Evolutionary conservation across 306 rosid genomes (phyloP).

Genomic region (Quercus berberidifolia): DNA sequence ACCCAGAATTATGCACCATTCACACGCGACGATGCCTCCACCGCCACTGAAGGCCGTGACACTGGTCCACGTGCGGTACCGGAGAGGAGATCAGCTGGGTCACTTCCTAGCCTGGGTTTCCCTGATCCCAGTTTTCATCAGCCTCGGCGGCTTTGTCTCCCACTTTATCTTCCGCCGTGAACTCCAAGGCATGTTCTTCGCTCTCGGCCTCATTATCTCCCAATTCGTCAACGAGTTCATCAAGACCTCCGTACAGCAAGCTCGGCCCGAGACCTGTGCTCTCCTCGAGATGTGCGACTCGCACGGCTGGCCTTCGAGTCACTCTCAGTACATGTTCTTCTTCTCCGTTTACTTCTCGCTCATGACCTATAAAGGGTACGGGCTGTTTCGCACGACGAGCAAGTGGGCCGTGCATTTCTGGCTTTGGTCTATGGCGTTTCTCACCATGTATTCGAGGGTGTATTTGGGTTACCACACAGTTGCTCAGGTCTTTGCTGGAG

Average conservation of each 20-base stretch:
- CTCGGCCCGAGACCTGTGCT: conserved; percentile 74
- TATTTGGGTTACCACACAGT: conserved; percentile 83
- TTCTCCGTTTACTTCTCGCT: conserved; percentile 64
- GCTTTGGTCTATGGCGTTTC: conserved; percentile 58
- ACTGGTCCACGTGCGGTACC: conserved; percentile 75
- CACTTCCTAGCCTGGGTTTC: conserved; percentile 88
- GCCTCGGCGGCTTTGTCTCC: conserved; percentile 74
- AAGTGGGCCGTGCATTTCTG: conserved; percentile 26
- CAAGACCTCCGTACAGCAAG: conserved; percentile 73
- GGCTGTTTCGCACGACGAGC: conserved; percentile 32
- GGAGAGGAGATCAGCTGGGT: conserved; percentile 64
- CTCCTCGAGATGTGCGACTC: conserved; percentile 87
- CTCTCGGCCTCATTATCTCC: conserved; percentile 59
- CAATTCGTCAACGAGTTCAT: conserved; percentile 71
- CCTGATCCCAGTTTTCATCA: conserved; percentile 79
- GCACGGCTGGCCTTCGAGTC: conserved; percentile 98
- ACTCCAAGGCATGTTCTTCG: conserved; percentile 83
- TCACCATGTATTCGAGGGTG: conserved; percentile 75
- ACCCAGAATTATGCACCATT: neutral
- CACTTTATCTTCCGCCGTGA: conserved; percentile 97
- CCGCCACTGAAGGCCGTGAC: conserved; percentile 66
- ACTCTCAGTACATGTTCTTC: conserved; percentile 90
- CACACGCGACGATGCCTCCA: conserved; percentile 13
- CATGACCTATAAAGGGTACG: conserved; percentile 32
- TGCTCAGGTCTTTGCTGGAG: conserved; percentile 86